phyloP scores from a whole-genome alignment of 1,284 basidiomycete species.

The Trichosporon inkin region DNA sequence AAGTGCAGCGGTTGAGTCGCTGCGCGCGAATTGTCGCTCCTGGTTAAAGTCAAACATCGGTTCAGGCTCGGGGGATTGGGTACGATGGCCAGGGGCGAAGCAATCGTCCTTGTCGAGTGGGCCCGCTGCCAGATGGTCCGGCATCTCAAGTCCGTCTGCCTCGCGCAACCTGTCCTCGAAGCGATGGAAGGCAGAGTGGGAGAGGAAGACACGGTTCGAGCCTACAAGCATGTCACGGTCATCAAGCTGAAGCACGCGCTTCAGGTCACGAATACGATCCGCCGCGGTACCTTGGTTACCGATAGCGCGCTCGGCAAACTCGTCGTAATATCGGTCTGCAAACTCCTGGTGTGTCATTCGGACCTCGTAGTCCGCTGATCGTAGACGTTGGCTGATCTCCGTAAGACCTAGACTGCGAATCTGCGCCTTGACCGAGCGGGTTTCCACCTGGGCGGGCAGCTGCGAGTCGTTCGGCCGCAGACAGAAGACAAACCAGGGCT shows the following conservation, averaged over 20 bases:
- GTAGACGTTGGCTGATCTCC: conserved; percentile 68
- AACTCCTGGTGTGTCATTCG: conserved; percentile 85
- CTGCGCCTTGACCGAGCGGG: conserved; percentile 85
- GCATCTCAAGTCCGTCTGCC: conserved; percentile 73
- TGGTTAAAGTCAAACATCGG: conserved; percentile 27
- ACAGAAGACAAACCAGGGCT: conserved; percentile 89
- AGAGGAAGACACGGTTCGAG: conserved; percentile 82
- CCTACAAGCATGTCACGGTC: conserved; percentile 77
- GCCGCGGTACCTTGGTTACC: conserved; percentile 46
- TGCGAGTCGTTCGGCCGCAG: conserved; percentile 93
- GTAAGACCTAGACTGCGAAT: conserved; percentile 74
- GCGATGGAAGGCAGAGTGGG: conserved; percentile 77
- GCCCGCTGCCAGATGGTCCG: conserved; percentile 31
- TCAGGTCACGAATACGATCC: conserved; percentile 50
- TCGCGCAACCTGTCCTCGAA: conserved; percentile 83
- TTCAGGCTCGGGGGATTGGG: conserved; percentile 37
- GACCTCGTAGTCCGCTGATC: conserved; percentile 67
- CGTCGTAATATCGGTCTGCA: conserved; percentile 70
- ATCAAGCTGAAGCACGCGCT: conserved; percentile 61
- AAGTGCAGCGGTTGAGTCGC: conserved; percentile 53
- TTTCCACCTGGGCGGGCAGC: conserved; percentile 88
- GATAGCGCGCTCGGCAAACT: conserved; percentile 50
- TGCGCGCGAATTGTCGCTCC: conserved; percentile 17
- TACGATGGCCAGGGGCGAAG: conserved; percentile 55
- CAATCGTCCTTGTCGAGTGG: conserved; percentile 60